Percentiles rank a stretch among this genome's conserved stretches.
These are phyloP conservation scores for Melastoma candidum DNA, from an alignment of 441 rosid genomes.

Conservation along the genomic window DNA sequence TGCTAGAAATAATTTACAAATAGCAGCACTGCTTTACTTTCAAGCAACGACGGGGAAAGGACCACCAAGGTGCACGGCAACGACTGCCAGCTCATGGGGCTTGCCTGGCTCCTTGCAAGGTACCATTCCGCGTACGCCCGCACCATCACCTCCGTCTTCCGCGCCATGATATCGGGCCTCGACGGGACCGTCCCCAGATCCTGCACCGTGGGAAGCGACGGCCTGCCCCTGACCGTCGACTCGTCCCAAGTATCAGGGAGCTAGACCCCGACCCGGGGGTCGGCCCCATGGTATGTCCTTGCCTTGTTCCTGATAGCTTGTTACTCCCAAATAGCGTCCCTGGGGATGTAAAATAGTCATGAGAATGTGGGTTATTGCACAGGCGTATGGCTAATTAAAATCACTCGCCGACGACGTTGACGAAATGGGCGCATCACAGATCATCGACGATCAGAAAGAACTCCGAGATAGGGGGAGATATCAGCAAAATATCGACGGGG, in stretches of 20 bases:
- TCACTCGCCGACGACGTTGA: no score
- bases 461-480: no score
- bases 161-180: constrained; percentile 62
- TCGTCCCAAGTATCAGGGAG: constrained; percentile 40
- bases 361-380: no score
- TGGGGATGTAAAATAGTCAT: no score
- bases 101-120: constrained; percentile 88
- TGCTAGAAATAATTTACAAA: no score
- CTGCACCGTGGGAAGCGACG: constrained; percentile 64
- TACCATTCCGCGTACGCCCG: constrained; percentile 66
- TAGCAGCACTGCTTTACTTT: constrained; percentile 20
- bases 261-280: constrained; percentile 2
- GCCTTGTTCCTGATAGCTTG: no score
- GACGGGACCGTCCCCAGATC: constrained; percentile 44
- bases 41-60: constrained; percentile 61
- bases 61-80: constrained; percentile 70
- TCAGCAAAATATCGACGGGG: no score
- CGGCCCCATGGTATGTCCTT: no score
- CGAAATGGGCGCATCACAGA: no score
- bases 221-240: constrained; percentile 86
- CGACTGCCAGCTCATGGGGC: constrained; percentile 88
- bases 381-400: no score
- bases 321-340: no score
- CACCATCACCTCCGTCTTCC: constrained; percentile 62
- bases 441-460: no score